A percentile compares a stretch with the other conserved stretches of the same genome.
phyloP scores from a whole-genome alignment of 257 asterid species.

The Plantago ovata region DNA sequence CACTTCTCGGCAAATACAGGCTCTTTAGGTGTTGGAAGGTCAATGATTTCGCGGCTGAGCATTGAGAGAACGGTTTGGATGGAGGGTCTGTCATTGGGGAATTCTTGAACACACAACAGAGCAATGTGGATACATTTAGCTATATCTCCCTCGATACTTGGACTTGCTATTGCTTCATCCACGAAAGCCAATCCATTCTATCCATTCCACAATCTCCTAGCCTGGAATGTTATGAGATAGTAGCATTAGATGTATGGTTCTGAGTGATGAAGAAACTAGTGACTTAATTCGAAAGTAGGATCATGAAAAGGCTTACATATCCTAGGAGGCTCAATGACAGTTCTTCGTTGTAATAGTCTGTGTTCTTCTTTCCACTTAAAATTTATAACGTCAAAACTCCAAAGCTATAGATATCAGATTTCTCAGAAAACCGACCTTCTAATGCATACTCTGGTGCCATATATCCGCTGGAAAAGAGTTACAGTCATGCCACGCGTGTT shows the following conservation, averaged over 20 bases:
- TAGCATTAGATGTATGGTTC: neutral
- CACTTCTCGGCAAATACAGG: slow-evolving; percentile 28
- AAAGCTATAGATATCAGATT: slow-evolving; percentile 48
- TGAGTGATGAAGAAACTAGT: no score
- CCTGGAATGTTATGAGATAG: slow-evolving; percentile 31
- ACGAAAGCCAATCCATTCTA: slow-evolving; percentile 31
- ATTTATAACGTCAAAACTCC: slow-evolving; percentile 59
- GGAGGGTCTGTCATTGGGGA: slow-evolving; percentile 39
- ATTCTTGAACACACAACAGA: slow-evolving; percentile 54
- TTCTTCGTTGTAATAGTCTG: slow-evolving; percentile 45
- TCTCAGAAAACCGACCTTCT: slow-evolving; percentile 49
- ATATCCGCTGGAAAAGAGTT: slow-evolving; percentile 49
- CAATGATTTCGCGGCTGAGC: slow-evolving; percentile 42
- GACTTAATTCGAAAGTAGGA: no score
- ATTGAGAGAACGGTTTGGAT: slow-evolving; percentile 43
- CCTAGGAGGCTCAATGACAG: slow-evolving; percentile 48
- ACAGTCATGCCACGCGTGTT: no score
- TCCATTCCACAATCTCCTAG: slow-evolving; percentile 60
- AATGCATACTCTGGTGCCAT: slow-evolving; percentile 76
- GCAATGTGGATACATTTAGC: slow-evolving; percentile 52
- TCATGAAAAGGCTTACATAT: slow-evolving; percentile 34
- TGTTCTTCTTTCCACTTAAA: slow-evolving; percentile 49
- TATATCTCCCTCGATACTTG: slow-evolving; percentile 20
- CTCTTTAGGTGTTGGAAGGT: slow-evolving; percentile 29
- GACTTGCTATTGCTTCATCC: slow-evolving; percentile 32